A percentile compares a stretch with the other conserved stretches of the same genome.
These are phyloP conservation scores for Russula griseocarnosa DNA, from an alignment of 768 basidiomycete genomes.

Conservation along the genomic window DNA sequence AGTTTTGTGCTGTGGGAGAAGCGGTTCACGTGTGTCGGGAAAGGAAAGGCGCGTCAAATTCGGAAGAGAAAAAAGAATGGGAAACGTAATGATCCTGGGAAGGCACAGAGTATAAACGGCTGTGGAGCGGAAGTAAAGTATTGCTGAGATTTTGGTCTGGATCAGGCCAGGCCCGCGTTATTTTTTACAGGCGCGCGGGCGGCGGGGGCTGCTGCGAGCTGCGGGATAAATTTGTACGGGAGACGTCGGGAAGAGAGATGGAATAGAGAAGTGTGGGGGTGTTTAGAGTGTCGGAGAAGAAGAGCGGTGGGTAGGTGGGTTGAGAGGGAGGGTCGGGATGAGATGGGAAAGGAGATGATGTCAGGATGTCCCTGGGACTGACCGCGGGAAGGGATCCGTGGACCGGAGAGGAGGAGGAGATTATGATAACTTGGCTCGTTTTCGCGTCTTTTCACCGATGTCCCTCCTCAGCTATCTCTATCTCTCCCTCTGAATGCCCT, in stretches of 20 bases:
- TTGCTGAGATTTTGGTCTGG: constrained; percentile 1
- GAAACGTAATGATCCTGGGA: constrained; percentile 25
- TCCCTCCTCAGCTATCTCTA: background rate
- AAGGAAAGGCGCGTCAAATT: constrained; percentile 20
- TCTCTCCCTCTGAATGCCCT: constrained; percentile 25
- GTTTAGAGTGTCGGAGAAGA: background rate
- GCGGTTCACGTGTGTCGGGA: constrained; percentile 2
- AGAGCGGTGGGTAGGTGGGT: background rate
- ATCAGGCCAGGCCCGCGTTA: constrained; percentile 8
- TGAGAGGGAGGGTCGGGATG: too few relatives aligned
- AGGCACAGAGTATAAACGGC: constrained; percentile 14
- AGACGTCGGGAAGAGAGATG: background rate
- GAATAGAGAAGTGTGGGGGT: background rate
- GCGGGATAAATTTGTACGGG: background rate
- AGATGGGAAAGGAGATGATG: background rate
- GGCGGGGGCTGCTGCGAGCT: background rate
- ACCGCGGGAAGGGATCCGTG: background rate
- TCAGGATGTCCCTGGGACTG: constrained; percentile 10
- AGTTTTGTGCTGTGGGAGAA: constrained; percentile 4
- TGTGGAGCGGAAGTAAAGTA: constrained; percentile 16
- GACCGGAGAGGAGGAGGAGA: background rate
- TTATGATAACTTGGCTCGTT: constrained; percentile 19
- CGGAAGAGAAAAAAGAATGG: constrained; percentile 16
- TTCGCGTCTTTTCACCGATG: constrained; percentile 1
- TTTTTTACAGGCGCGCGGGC: constrained; percentile 4